phyloP scores from a whole-genome alignment of 805 yeast species.

The Pichia sporocuriosa region DNA sequence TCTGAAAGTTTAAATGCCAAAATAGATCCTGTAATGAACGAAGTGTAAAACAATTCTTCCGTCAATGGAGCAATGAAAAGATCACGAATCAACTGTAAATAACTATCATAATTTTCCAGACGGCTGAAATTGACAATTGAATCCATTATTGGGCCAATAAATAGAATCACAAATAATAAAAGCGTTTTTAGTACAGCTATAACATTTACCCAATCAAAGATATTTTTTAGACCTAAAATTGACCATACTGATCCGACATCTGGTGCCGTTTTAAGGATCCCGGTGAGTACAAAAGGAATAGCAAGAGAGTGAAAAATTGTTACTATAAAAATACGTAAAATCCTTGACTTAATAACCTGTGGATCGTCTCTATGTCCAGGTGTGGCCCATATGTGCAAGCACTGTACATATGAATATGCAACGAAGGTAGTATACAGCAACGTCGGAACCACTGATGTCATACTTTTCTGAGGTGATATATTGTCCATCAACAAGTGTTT shows the following conservation, averaged over 20 bases:
- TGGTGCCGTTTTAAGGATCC: constrained; percentile 14
- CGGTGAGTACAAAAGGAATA: constrained; percentile 28
- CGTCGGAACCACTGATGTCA: constrained; percentile 11
- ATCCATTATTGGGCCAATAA: constrained; percentile 33
- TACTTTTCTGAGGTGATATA: no score
- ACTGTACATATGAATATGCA: constrained; percentile 42
- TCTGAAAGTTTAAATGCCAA: constrained; percentile 4
- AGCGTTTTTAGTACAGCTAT: constrained; percentile 10
- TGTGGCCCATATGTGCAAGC: constrained; percentile 29
- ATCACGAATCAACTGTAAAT: constrained; percentile 36
- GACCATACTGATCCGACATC: constrained; percentile 3
- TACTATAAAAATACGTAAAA: constrained; percentile 34
- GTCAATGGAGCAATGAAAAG: constrained; percentile 67
- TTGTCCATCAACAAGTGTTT: no score
- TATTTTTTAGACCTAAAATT: constrained; percentile 17
- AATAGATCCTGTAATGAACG: constrained; percentile 22
- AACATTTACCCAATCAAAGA: background rate
- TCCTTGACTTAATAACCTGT: constrained; percentile 35
- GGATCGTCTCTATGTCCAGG: constrained; percentile 36
- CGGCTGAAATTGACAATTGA: background rate
- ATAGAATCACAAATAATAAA: constrained; percentile 24
- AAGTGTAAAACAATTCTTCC: constrained; percentile 68
- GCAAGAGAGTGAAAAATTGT: constrained; percentile 21
- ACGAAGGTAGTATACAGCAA: constrained; percentile 27
- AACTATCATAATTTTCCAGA: background rate